Conservation (phyloP, 176 grass and related monocot species). For the Eleusine coracana region DNA sequence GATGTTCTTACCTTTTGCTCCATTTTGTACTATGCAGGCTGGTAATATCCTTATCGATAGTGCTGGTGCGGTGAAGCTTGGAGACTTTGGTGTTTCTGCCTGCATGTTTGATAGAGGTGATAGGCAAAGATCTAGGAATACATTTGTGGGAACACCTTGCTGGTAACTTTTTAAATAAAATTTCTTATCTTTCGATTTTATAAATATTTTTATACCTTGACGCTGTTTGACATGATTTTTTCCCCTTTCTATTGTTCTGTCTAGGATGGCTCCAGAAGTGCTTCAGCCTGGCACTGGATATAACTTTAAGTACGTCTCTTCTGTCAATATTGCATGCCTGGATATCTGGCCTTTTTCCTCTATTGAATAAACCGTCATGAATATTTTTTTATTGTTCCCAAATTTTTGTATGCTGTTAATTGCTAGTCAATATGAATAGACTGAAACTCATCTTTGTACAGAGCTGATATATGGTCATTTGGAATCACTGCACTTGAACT, state of each 20-base stretch:
- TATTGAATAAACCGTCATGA: not conserved
- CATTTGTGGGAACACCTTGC: conserved; percentile 99
- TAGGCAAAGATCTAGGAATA: conserved; percentile 94
- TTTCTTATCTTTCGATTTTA: conserved; percentile 12
- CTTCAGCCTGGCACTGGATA: conserved; percentile 94
- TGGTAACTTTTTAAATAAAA: conserved; percentile 52
- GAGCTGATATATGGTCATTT: conserved; percentile 99
- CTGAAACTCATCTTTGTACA: conserved; percentile 46
- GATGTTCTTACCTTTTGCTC: conserved; percentile 25
- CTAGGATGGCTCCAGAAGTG: conserved; percentile 99
- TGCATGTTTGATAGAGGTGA: conserved; percentile 99
- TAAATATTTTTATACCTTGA: conserved; percentile 15
- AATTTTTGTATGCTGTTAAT: conserved; percentile 1
- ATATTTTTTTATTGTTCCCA: not conserved
- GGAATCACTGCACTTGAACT: conserved; percentile 98
- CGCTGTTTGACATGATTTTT: conserved; percentile 34
- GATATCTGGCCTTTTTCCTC: not conserved
- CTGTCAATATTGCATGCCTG: conserved; percentile 3
- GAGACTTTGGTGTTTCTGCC: conserved; percentile 95
- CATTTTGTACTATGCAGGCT: conserved; percentile 60
- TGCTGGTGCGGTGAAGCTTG: conserved; percentile 87
- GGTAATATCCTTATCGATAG: conserved; percentile 96
- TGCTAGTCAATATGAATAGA: conserved; percentile 18
- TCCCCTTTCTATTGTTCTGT: conserved; percentile 32
- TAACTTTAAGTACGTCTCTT: conserved; percentile 93